A percentile compares a stretch with the other conserved stretches of the same genome.
These are phyloP conservation scores for Chlorella sp. DNA, from an alignment of 139 green algal species.

Conservation along the genomic window DNA sequence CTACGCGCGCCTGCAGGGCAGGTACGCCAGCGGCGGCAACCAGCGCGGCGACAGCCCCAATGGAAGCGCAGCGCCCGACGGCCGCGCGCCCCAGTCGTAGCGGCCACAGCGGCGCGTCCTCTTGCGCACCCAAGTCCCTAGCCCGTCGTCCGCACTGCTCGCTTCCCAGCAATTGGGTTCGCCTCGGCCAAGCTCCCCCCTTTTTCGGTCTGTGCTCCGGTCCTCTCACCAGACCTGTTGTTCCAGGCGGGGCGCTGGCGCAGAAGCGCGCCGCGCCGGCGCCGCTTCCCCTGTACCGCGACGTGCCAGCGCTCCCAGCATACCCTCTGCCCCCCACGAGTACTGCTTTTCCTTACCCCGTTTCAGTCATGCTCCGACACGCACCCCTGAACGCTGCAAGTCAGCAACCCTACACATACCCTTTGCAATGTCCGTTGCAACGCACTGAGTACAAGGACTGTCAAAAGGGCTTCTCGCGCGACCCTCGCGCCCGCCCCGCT, in stretches of 20 bases:
- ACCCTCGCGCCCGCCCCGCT: not conserved
- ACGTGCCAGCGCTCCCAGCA: not conserved
- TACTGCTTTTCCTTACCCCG: not conserved
- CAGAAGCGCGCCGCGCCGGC: no score
- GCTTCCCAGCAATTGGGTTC: not conserved
- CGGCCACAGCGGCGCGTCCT: not conserved
- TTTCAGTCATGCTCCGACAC: not conserved
- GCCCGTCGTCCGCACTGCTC: not conserved
- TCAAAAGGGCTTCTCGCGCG: no score
- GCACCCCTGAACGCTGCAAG: not conserved
- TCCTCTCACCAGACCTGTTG: not conserved
- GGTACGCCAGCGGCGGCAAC: constrained; percentile 6
- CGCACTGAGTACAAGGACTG: no score
- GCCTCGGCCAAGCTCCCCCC: not conserved
- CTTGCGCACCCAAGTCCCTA: not conserved
- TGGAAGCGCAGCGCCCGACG: not conserved
- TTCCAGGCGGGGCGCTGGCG: no score
- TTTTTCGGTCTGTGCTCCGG: not conserved
- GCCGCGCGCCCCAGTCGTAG: not conserved
- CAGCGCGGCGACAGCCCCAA: not conserved
- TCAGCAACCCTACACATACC: not conserved
- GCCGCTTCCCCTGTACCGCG: no score
- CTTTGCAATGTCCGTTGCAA: no score
- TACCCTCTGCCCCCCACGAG: not conserved
- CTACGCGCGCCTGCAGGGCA: constrained; percentile 25